Evolutionary conservation across 2,329 filamentous ascomycete genomes (phyloP).

Genomic region (Talaromyces amestolkiae): DNA sequence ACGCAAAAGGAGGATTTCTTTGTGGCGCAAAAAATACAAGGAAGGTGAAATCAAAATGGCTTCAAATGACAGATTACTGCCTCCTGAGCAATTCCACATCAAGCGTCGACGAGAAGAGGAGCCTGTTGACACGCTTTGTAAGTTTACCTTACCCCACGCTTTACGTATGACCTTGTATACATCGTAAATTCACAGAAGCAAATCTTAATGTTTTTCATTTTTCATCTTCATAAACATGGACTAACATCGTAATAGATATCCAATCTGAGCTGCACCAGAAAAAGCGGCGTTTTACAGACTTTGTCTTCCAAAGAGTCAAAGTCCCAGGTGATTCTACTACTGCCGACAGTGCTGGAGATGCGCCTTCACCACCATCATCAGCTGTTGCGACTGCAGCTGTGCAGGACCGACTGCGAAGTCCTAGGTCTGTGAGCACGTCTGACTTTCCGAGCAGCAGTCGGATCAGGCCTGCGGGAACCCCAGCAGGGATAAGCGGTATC

Average conservation of each 20-base stretch:
- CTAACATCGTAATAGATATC: slow-evolving; percentile 37
- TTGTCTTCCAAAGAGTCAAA: slow-evolving; percentile 46
- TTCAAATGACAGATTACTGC: slow-evolving; percentile 30
- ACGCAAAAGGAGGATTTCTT: background rate
- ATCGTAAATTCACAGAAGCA: background rate
- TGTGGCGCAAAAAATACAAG: background rate
- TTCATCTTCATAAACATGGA: background rate
- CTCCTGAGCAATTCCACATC: slow-evolving; percentile 53
- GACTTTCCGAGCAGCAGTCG: slow-evolving; percentile 19
- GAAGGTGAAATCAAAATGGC: background rate
- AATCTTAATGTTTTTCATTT: background rate
- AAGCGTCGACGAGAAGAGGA: slow-evolving; percentile 58
- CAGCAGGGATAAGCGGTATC: slow-evolving; percentile 26
- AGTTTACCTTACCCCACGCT: slow-evolving; percentile 11
- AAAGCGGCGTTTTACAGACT: slow-evolving; percentile 51
- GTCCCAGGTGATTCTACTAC: slow-evolving; percentile 24
- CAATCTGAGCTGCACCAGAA: slow-evolving; percentile 44
- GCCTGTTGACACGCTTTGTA: slow-evolving; percentile 56
- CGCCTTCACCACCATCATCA: slow-evolving; percentile 18
- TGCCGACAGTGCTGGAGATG: background rate
- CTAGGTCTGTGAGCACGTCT: slow-evolving; percentile 37
- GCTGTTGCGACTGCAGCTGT: slow-evolving; percentile 23
- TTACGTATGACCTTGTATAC: slow-evolving; percentile 6
- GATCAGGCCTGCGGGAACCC: slow-evolving; percentile 2
- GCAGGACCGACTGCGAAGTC: slow-evolving; percentile 31